Conservation (phyloP, 257 asterid species). For the Jasminum sambac region DNA sequence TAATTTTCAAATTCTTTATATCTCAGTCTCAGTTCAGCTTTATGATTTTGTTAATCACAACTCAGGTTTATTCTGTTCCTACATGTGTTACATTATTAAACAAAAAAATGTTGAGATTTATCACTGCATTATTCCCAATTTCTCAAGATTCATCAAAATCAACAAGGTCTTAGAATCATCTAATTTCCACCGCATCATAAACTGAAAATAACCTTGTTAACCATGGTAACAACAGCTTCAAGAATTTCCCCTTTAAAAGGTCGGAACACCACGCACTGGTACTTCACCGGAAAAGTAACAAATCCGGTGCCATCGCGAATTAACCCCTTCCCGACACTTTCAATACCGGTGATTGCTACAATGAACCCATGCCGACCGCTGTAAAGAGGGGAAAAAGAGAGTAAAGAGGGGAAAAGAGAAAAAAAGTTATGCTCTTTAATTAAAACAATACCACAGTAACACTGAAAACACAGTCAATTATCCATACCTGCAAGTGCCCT, state of each 20-base stretch:
- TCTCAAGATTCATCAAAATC: background rate
- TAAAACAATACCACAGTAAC: background rate
- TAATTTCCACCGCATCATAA: background rate
- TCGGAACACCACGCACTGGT: slow-evolving; percentile 93
- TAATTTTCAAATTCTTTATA: background rate
- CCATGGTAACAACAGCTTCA: slow-evolving; percentile 97
- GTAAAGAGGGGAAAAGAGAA: background rate
- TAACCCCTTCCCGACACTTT: slow-evolving; percentile 82
- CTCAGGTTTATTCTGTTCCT: background rate
- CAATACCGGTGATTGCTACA: slow-evolving; percentile 93
- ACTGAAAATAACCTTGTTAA: slow-evolving; percentile 53
- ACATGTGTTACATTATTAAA: background rate
- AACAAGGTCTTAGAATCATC: background rate
- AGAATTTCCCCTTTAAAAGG: slow-evolving; percentile 91
- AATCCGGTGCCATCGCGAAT: slow-evolving; percentile 98
- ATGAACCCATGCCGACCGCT: slow-evolving; percentile 95
- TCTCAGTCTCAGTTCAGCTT: background rate
- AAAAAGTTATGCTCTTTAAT: background rate
- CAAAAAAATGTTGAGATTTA: background rate
- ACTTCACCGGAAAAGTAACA: slow-evolving; percentile 84
- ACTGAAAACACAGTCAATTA: background rate
- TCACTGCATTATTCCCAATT: background rate
- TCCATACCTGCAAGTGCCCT: slow-evolving; percentile 94
- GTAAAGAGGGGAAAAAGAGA: background rate
- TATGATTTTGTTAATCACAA: background rate